A percentile compares a stretch with the other conserved stretches of the same genome.
These are phyloP conservation scores for Suhomyces kunorum DNA, from an alignment of 1,139 yeast genomes.

Conservation along the genomic window DNA sequence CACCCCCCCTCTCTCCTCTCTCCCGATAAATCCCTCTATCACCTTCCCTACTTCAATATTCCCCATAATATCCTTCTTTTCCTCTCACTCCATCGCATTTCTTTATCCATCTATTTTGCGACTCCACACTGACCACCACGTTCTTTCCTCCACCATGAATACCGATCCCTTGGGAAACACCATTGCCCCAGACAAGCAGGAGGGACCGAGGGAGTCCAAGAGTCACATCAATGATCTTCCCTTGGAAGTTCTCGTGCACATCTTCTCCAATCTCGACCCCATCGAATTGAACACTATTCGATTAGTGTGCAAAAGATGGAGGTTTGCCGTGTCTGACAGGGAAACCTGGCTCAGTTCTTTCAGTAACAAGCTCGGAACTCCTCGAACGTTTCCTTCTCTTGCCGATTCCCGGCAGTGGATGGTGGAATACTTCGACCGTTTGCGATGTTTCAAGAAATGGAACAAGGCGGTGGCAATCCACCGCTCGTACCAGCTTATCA, in stretches of 20 bases:
- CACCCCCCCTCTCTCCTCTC: background rate
- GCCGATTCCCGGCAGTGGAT: constrained; percentile 55
- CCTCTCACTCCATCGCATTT: background rate
- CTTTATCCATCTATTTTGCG: background rate
- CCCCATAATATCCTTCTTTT: background rate
- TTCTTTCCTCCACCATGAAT: constrained; percentile 1
- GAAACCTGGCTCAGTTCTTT: constrained; percentile 65
- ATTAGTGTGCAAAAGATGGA: constrained; percentile 57
- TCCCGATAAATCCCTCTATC: background rate
- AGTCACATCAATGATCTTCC: constrained; percentile 48
- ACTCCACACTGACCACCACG: constrained; percentile 1
- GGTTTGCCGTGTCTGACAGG: constrained; percentile 53
- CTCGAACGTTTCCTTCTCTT: constrained; percentile 55
- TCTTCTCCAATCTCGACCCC: constrained; percentile 60
- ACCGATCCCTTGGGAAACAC: constrained; percentile 15
- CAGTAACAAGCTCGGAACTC: constrained; percentile 42
- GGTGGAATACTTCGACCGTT: constrained; percentile 55
- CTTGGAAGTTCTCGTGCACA: constrained; percentile 54
- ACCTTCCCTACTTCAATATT: background rate
- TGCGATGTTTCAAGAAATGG: constrained; percentile 51
- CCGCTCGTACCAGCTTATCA: constrained; percentile 33
- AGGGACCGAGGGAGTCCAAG: background rate
- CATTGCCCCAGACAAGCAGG: background rate
- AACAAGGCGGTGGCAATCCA: constrained; percentile 44
- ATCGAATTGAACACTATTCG: constrained; percentile 50